These are phyloP conservation scores for Didymella pomorum DNA, from an alignment of 2,329 filamentous ascomycete species.

Conservation along the genomic window DNA sequence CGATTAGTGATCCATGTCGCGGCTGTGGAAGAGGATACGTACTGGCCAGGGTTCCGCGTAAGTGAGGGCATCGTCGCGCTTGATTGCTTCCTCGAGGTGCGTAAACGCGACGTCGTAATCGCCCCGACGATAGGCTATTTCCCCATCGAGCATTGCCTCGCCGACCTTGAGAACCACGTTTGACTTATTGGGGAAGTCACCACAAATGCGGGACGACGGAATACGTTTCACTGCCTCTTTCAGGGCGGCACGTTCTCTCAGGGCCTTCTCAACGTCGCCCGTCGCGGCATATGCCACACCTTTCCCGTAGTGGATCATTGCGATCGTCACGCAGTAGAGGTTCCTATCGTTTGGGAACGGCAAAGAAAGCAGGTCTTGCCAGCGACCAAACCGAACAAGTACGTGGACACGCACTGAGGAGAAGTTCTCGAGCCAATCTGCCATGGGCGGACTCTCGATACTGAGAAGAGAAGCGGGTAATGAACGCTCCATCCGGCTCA, in stretches of 20 bases:
- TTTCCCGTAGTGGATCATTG: constrained; percentile 72
- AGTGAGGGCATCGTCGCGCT: constrained; percentile 68
- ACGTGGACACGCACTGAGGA: constrained; percentile 73
- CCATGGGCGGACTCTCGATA: constrained; percentile 74
- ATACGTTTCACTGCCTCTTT: constrained; percentile 61
- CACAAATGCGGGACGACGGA: constrained; percentile 63
- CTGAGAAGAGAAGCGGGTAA: constrained; percentile 70
- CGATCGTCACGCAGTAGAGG: constrained; percentile 74
- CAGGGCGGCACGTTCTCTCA: constrained; percentile 62
- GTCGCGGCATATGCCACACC: constrained; percentile 71
- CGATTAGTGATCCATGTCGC: not conserved
- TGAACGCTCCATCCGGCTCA: constrained; percentile 65
- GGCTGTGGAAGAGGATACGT: not conserved
- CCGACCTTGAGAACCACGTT: constrained; percentile 68
- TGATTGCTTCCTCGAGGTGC: constrained; percentile 65
- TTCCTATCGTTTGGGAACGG: constrained; percentile 63
- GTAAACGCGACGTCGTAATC: constrained; percentile 67
- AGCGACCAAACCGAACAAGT: constrained; percentile 75
- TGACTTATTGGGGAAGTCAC: constrained; percentile 73
- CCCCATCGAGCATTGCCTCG: constrained; percentile 72
- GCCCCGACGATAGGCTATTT: constrained; percentile 72
- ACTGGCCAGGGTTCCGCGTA: constrained; percentile 77
- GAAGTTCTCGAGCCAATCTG: constrained; percentile 79
- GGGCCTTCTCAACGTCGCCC: constrained; percentile 63
- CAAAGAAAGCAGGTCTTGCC: constrained; percentile 70